Conservation (phyloP, 768 basidiomycete genomes). For the Hysterangium stoloniferum region DNA sequence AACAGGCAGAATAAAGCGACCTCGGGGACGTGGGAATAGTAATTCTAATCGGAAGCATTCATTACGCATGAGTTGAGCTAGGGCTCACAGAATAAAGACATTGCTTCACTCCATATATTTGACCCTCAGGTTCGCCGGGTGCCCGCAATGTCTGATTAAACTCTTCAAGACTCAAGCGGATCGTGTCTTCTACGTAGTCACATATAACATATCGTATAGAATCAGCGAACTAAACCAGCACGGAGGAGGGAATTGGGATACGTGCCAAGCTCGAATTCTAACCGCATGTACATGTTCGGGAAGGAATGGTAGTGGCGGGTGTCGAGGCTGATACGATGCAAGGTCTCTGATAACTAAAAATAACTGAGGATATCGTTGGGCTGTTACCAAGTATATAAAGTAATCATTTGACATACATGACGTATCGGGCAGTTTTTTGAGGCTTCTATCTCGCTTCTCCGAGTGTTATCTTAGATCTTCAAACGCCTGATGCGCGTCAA, state of each 20-base stretch:
- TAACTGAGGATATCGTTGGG: no score
- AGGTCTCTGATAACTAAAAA: slow-evolving; percentile 33
- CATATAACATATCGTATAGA: slow-evolving; percentile 37
- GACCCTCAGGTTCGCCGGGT: slow-evolving; percentile 41
- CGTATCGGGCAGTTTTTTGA: no score
- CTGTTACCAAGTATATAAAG: no score
- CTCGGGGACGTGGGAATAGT: no score
- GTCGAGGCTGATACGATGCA: slow-evolving; percentile 35
- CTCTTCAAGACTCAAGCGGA: slow-evolving; percentile 39
- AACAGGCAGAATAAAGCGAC: neutral
- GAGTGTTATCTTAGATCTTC: no score
- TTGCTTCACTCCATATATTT: slow-evolving; percentile 26
- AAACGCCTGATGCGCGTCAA: no score
- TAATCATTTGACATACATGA: no score
- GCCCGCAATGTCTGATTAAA: slow-evolving; percentile 39
- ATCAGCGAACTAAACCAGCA: neutral
- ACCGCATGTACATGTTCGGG: slow-evolving; percentile 24
- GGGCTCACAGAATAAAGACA: neutral
- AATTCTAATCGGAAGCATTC: slow-evolving; percentile 10
- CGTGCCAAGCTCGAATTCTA: slow-evolving; percentile 12
- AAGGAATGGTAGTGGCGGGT: slow-evolving; percentile 34
- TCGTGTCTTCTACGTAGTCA: slow-evolving; percentile 38
- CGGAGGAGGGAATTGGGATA: slow-evolving; percentile 15
- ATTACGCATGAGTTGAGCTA: slow-evolving; percentile 42
- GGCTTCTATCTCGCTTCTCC: no score